Evolutionary conservation across 169 alveolate species (phyloP), one percentile per base, ranked within the genome.

Genomic region (Eimeria brunetti): DNA sequence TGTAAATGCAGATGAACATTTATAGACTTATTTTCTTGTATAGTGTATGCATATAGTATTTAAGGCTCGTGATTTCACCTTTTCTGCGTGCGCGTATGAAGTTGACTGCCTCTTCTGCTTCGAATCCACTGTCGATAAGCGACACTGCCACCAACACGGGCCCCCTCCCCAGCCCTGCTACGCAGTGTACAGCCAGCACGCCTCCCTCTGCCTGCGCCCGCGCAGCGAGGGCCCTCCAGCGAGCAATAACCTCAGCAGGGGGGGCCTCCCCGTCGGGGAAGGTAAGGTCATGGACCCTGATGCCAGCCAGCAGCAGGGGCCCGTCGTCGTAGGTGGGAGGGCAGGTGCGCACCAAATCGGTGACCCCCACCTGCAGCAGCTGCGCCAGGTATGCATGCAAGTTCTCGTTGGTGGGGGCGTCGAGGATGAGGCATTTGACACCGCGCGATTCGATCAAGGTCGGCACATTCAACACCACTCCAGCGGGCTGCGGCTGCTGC

Each of bases 231-330:
- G 90, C 95, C 41, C 98, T 89, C 99, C 99, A 98, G 85, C 96
- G 97, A 53, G 94, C 94, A 36, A 98, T 97, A 38, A 98, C 97
- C n/a, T 97, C 98, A 49, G 85, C 96, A 38, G 98, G 98, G 27
- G 99, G 99, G 46, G 99, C 98, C 75, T 98, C 99, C 2, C 99
- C 99, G 91, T 98, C 99, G 38, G 98, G 97, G 96, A 98, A 98
- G 64, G 97, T 94, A 83, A 98, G 83, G 60, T 98, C 99, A 96
- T 97, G 98, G 44, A 88, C 38, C 67, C 96, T 95, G 38, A 98
- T 98, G 20, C 98, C 98, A 2, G 97, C 97, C 1, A 38, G 85
- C 71, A 89, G 44, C 56, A 98, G 94, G 44, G 95, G 88, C 24
- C 96, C 85, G 51, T 98, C 99, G 71, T 97, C 97, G 78, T 98